Percentiles rank a stretch among this genome's conserved stretches.
Conservation (phyloP, 495 filamentous ascomycete genomes). For the Xylaria telfairii region DNA sequence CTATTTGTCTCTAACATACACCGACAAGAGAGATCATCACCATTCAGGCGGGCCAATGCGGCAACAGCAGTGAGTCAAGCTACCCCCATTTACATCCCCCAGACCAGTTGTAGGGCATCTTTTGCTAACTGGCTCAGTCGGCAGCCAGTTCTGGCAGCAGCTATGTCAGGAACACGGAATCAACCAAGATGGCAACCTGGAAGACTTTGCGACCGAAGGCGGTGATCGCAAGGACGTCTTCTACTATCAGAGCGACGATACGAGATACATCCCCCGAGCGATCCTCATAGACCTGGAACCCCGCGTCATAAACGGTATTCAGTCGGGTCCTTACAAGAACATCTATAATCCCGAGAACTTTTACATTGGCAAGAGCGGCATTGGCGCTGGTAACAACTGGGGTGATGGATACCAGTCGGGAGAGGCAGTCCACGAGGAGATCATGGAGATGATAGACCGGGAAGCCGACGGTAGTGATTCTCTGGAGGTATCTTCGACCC, state of each 20-base stretch:
- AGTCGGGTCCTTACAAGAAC: slow-evolving; percentile 90
- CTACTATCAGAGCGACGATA: slow-evolving; percentile 99
- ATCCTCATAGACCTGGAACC: slow-evolving; percentile 96
- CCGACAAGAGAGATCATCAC: slow-evolving; percentile 94
- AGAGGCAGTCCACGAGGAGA: slow-evolving; percentile 90
- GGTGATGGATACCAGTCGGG: slow-evolving; percentile 93
- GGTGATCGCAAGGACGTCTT: slow-evolving; percentile 98
- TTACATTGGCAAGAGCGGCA: slow-evolving; percentile 88
- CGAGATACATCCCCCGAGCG: slow-evolving; percentile 94
- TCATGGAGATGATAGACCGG: slow-evolving; percentile 99
- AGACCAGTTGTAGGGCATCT: slow-evolving; percentile 17
- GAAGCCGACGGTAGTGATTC: slow-evolving; percentile 98
- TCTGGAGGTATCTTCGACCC: slow-evolving; percentile 66
- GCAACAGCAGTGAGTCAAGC: slow-evolving; percentile 86
- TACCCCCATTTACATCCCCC: slow-evolving; percentile 3
- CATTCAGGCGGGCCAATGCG: slow-evolving; percentile 98
- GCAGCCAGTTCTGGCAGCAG: slow-evolving; percentile 96
- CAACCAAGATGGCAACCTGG: slow-evolving; percentile 93
- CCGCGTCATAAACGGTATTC: slow-evolving; percentile 88
- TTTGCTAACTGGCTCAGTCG: slow-evolving; percentile 62
- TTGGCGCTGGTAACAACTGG: slow-evolving; percentile 97
- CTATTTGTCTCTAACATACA: slow-evolving; percentile 26
- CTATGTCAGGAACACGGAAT: slow-evolving; percentile 98
- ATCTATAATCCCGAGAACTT: slow-evolving; percentile 99
- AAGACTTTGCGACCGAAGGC: slow-evolving; percentile 94